Evolutionary conservation across 345 rosid species (phyloP).

Genomic region (Eucalyptus pumila): DNA sequence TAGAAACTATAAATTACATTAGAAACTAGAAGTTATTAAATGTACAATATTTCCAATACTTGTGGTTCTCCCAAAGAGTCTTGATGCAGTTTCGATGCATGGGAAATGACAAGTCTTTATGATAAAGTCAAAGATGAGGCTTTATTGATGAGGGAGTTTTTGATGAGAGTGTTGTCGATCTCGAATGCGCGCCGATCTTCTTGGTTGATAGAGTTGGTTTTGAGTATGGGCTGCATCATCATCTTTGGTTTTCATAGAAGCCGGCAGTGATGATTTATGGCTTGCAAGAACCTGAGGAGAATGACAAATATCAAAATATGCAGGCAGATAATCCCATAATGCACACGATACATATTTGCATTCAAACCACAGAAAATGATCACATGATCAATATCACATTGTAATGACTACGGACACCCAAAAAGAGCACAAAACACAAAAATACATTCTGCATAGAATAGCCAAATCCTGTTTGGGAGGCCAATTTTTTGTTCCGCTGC

Average conservation of each 20-base stretch:
- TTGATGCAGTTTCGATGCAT: too few relatives aligned
- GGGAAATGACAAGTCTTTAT: too few relatives aligned
- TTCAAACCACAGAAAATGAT: neutral
- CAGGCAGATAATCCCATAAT: neutral
- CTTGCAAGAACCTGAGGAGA: slow-evolving; percentile 14
- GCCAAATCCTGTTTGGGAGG: neutral
- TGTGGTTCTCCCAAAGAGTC: too few relatives aligned
- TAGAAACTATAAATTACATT: too few relatives aligned
- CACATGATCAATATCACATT: neutral
- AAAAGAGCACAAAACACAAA: neutral
- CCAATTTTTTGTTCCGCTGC: neutral
- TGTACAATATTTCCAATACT: too few relatives aligned
- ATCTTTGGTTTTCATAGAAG: slow-evolving; percentile 20
- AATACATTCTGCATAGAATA: neutral
- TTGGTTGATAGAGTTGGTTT: too few relatives aligned
- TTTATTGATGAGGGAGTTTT: too few relatives aligned
- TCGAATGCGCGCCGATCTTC: too few relatives aligned
- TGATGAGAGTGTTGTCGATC: too few relatives aligned
- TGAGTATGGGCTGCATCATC: neutral
- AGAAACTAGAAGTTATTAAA: too few relatives aligned
- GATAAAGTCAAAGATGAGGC: too few relatives aligned
- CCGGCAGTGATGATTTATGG: neutral
- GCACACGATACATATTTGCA: neutral
- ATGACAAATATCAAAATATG: neutral
- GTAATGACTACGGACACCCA: neutral